These are phyloP conservation scores for Pouteria campechiana DNA, from an alignment of 179 eudicot species.

Conservation along the genomic window DNA sequence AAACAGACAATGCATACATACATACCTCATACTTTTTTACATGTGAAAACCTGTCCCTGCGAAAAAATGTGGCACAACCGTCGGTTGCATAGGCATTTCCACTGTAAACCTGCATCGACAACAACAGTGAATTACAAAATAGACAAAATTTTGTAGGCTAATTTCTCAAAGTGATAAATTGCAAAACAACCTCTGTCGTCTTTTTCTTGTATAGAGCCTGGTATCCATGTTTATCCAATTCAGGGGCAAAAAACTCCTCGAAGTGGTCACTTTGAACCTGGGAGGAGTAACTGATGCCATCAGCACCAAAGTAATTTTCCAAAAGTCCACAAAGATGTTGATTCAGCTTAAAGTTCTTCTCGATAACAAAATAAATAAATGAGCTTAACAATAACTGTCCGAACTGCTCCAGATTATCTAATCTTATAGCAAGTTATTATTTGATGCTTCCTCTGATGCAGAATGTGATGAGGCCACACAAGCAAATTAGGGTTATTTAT, in stretches of 20 bases:
- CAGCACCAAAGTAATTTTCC: no score
- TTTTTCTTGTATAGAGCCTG: slow-evolving; percentile 80
- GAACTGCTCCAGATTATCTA: no score
- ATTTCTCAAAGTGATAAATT: background rate
- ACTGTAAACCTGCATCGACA: slow-evolving; percentile 36
- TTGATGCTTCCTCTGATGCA: no score
- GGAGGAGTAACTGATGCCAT: slow-evolving; percentile 16
- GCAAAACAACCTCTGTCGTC: slow-evolving; percentile 79
- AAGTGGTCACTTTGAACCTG: slow-evolving; percentile 97
- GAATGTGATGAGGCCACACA: no score
- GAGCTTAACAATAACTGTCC: no score
- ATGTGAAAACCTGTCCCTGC: slow-evolving; percentile 82
- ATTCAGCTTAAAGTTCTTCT: no score
- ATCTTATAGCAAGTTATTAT: no score
- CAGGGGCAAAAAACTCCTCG: slow-evolving; percentile 82
- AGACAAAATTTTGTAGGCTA: background rate
- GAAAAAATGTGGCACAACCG: slow-evolving; percentile 98
- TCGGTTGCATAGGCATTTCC: slow-evolving; percentile 44
- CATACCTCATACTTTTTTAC: slow-evolving; percentile 95
- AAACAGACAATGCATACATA: background rate
- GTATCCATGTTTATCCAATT: slow-evolving; percentile 95
- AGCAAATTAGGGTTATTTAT: no score
- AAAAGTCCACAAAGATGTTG: no score
- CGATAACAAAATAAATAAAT: no score
- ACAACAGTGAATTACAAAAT: background rate